phyloP scores from a whole-genome alignment of 371 early-diverging fungal species.

The Mortierella sp. region DNA sequence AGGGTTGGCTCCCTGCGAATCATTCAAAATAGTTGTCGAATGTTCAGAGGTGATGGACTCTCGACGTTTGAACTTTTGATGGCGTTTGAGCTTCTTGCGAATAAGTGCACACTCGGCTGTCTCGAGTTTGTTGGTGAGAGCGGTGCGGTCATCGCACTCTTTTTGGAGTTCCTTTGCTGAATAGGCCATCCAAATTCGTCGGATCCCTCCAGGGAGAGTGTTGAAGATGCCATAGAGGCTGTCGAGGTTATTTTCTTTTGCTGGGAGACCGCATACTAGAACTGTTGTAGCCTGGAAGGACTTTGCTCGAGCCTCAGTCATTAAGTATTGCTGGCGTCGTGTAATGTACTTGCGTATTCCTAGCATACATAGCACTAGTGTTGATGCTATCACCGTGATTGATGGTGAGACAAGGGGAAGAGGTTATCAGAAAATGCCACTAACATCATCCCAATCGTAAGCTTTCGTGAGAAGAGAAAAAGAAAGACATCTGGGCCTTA shows the following conservation, averaged over 20 bases:
- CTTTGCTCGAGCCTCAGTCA: constrained; percentile 21
- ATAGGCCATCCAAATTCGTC: constrained; percentile 70
- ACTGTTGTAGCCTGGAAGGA: constrained; percentile 73
- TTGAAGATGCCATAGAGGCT: constrained; percentile 61
- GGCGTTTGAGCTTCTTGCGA: constrained; percentile 24
- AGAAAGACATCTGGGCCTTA: constrained; percentile 2
- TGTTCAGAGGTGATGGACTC: constrained; percentile 6
- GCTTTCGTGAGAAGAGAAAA: not conserved
- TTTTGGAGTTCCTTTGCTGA: constrained; percentile 62
- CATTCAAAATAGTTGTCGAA: constrained; percentile 17
- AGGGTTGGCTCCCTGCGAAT: not conserved
- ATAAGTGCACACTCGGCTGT: constrained; percentile 31
- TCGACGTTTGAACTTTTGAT: constrained; percentile 14
- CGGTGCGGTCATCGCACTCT: constrained; percentile 63
- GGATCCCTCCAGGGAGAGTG: constrained; percentile 79
- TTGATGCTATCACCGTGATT: constrained; percentile 13
- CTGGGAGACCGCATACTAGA: constrained; percentile 70
- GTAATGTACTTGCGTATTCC: constrained; percentile 27
- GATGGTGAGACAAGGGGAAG: not conserved
- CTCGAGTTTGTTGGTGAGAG: constrained; percentile 54
- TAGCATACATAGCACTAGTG: constrained; percentile 16
- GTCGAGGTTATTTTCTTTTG: constrained; percentile 54
- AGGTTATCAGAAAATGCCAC: too few relatives aligned
- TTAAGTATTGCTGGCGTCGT: constrained; percentile 31
- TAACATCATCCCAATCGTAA: too few relatives aligned